A percentile compares a stretch with the other conserved stretches of the same genome.
Conservation (phyloP, 495 filamentous ascomycete genomes). For the Lophiostoma macrostomum region DNA sequence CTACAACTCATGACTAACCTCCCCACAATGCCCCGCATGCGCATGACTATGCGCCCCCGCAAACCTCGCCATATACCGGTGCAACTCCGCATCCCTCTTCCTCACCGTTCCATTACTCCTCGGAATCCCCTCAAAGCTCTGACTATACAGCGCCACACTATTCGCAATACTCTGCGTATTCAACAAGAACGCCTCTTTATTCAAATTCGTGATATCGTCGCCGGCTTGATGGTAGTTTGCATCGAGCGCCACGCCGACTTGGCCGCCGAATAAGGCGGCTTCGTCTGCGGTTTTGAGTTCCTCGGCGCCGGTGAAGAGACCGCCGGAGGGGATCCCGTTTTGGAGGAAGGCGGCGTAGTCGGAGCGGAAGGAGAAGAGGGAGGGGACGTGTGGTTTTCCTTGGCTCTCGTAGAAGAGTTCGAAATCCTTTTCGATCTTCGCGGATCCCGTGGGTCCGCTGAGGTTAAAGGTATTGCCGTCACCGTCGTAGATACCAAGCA, state of each 20-base stretch:
- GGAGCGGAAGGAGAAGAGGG: conserved; percentile 60
- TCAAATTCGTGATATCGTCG: conserved; percentile 60
- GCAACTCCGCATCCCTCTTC: conserved; percentile 8
- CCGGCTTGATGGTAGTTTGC: conserved; percentile 59
- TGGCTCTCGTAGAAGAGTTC: conserved; percentile 55
- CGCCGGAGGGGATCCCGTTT: conserved; percentile 60
- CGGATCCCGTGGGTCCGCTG: conserved; percentile 62
- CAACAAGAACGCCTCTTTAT: conserved; percentile 56
- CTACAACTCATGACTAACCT: too few relatives aligned
- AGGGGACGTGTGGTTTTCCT: conserved; percentile 46
- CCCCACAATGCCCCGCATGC: too few relatives aligned
- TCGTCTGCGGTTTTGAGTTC: conserved; percentile 60
- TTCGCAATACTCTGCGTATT: conserved; percentile 62
- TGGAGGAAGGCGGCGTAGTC: conserved; percentile 70
- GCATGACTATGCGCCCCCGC: too few relatives aligned
- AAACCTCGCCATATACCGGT: too few relatives aligned
- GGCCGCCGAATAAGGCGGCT: conserved; percentile 57
- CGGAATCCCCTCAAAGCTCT: conserved; percentile 50
- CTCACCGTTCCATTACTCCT: conserved; percentile 19
- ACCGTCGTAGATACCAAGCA: conserved; percentile 67
- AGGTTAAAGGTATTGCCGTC: conserved; percentile 61
- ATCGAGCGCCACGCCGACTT: conserved; percentile 58
- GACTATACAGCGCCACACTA: conserved; percentile 60
- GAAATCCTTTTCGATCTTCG: conserved; percentile 61
- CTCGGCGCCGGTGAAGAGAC: conserved; percentile 69